Evolutionary conservation across 1,284 basidiomycete genomes (phyloP).

Genomic region (Trametes hirsuta): DNA sequence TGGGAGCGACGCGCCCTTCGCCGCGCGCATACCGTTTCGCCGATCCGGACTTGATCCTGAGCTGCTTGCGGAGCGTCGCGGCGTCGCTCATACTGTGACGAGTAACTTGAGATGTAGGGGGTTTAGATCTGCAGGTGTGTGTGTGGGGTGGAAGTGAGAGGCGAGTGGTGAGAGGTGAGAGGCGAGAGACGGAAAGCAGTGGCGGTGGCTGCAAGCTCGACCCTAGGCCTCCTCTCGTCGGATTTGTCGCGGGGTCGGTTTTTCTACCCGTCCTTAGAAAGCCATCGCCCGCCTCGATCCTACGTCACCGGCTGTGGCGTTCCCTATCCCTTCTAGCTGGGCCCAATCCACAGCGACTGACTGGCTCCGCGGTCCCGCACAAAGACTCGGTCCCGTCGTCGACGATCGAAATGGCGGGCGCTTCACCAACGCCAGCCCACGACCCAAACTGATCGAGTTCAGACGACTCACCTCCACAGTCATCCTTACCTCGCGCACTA

Average conservation of each 20-base stretch:
- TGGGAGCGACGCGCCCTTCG: neutral
- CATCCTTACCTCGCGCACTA: too few relatives aligned
- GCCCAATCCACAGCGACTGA: neutral
- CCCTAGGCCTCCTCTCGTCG: too few relatives aligned
- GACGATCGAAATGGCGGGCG: too few relatives aligned
- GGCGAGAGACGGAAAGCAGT: neutral
- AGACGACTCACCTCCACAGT: too few relatives aligned
- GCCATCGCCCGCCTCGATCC: neutral
- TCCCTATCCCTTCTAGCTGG: neutral
- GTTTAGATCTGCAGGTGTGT: neutral
- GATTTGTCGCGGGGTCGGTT: neutral
- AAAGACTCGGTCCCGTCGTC: too few relatives aligned
- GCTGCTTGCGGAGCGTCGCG: slow-evolving; percentile 58
- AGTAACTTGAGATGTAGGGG: neutral
- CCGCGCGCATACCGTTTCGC: slow-evolving; percentile 62
- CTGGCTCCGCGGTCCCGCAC: neutral
- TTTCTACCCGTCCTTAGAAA: neutral
- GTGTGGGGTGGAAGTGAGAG: neutral
- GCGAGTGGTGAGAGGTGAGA: neutral
- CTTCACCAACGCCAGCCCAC: too few relatives aligned
- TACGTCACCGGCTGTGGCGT: slow-evolving; percentile 4
- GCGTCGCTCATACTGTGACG: slow-evolving; percentile 48
- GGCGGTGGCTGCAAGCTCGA: neutral
- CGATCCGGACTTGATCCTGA: slow-evolving; percentile 81
- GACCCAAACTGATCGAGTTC: too few relatives aligned